Evolutionary conservation across 345 rosid genomes (phyloP).

Genomic region (Mangifera indica): DNA sequence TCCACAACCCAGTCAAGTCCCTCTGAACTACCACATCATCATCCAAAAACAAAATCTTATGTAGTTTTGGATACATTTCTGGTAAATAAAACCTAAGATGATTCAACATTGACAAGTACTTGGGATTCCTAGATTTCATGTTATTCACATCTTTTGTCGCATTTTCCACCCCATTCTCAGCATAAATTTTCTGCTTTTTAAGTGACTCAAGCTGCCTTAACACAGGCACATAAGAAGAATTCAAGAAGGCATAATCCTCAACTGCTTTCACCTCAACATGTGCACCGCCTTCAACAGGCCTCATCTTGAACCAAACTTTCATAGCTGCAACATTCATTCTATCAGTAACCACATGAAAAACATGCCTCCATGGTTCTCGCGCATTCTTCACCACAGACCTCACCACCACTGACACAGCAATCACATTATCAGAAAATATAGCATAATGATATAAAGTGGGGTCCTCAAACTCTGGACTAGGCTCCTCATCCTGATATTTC

Average conservation of each 20-base stretch:
- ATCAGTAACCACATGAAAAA: slow-evolving; percentile 83
- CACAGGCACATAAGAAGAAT: slow-evolving; percentile 66
- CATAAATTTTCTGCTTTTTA: slow-evolving; percentile 53
- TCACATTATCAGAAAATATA: slow-evolving; percentile 79
- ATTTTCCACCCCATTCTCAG: slow-evolving; percentile 43
- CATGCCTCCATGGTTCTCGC: slow-evolving; percentile 74
- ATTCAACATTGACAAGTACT: slow-evolving; percentile 63
- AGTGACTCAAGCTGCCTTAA: slow-evolving; percentile 71
- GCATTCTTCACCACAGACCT: slow-evolving; percentile 82
- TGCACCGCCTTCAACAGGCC: slow-evolving; percentile 74
- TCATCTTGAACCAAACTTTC: slow-evolving; percentile 98
- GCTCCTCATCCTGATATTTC: slow-evolving; percentile 60
- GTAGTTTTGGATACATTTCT: slow-evolving; percentile 81
- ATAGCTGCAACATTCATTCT: slow-evolving; percentile 83
- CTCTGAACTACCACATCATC: slow-evolving; percentile 96
- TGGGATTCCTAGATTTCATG: slow-evolving; percentile 59
- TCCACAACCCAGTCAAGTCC: slow-evolving; percentile 84
- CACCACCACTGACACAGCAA: slow-evolving; percentile 91
- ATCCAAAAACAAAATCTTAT: slow-evolving; percentile 78
- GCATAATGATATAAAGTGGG: slow-evolving; percentile 76
- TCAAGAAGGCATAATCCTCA: slow-evolving; percentile 68
- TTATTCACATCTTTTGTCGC: slow-evolving; percentile 38
- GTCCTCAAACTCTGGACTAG: slow-evolving; percentile 62
- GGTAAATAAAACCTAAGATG: slow-evolving; percentile 89
- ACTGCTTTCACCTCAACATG: slow-evolving; percentile 73